Evolutionary conservation across 495 filamentous ascomycete genomes (phyloP), one percentile per base, ranked within the genome.

Genomic region (Penicillium bovifimosum): DNA sequence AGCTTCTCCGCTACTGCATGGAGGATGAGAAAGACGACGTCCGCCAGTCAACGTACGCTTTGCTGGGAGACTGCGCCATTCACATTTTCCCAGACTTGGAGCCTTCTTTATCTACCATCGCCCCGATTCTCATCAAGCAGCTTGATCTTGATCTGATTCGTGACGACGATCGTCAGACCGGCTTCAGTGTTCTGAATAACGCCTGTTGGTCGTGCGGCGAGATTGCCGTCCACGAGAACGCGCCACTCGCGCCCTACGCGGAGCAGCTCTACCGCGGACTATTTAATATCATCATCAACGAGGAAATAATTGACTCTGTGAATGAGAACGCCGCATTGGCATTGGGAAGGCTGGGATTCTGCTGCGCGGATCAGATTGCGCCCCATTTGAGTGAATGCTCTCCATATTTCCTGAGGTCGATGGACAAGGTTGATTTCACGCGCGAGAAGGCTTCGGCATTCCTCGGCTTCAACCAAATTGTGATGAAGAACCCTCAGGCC

Each of bases 161-260:
- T 6, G 83, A 88, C 45, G 85, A 90, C 42, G 86, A 90, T 52
- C 78, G 86, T 26, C 77, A 83, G 50, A 88, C 82, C 7, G 84
- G 85, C 7, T 97, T 95, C 67, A 86, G 87, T 39, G 92, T 96
- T 14, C 79, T 97, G 51, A 99, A 97, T 78, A 99, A 99, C 64
- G 91, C 93, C 27, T 97, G 95, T 74, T 99, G 93, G 93, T 93
- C 91, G 28, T 86, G 83, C 18, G 93, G 93, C 14, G 93, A 99
- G 72, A 95, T 99, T 51, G 85, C 90, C 8, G 84, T 96, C 68
- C 83, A 90, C 59, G 83, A 93, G 68, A 83, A 88, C 60, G 82
- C 88, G 58, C 79, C 82, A 52, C 86, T 97, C 80, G 77, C 74
- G 1, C 88, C 90, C 0, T 95, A 86, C 58, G 80, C 87, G 17